A percentile compares a stretch with the other conserved stretches of the same genome.
These are phyloP conservation scores for Royoungia palumana DNA, from an alignment of 768 basidiomycete genomes.

Conservation along the genomic window DNA sequence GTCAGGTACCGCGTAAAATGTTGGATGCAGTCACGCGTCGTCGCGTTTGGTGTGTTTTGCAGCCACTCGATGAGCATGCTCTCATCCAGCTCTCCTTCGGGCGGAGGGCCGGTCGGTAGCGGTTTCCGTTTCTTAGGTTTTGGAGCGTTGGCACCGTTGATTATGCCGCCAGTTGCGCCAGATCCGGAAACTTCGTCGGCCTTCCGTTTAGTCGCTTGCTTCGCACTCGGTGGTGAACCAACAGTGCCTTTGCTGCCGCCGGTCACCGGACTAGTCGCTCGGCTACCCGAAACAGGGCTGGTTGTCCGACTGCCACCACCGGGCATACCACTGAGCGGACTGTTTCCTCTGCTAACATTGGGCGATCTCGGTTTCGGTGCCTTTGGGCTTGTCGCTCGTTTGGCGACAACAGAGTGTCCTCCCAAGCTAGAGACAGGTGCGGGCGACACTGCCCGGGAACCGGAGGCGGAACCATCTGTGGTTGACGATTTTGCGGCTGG, in stretches of 20 bases:
- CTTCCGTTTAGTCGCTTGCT: constrained; percentile 59
- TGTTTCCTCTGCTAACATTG: constrained; percentile 50
- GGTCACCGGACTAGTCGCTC: constrained; percentile 32
- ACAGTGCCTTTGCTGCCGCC: constrained; percentile 16
- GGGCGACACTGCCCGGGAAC: constrained; percentile 56
- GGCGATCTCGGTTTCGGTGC: constrained; percentile 53
- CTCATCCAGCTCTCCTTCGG: constrained; percentile 58
- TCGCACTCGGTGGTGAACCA: constrained; percentile 36
- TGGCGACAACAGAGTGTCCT: constrained; percentile 77
- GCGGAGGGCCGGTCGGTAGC: constrained; percentile 34
- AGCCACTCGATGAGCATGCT: constrained; percentile 74
- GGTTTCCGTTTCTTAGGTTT: constrained; percentile 59
- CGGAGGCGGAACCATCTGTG: constrained; percentile 25
- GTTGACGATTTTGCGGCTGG: constrained; percentile 33
- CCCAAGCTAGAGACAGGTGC: constrained; percentile 52
- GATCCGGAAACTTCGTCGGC: constrained; percentile 38
- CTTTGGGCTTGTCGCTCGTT: constrained; percentile 83
- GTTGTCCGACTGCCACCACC: constrained; percentile 47
- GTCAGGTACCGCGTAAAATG: constrained; percentile 75
- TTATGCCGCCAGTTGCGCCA: constrained; percentile 4
- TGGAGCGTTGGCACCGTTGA: constrained; percentile 27
- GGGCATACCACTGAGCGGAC: constrained; percentile 45
- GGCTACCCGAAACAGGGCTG: constrained; percentile 40
- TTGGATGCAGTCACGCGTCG: constrained; percentile 76
- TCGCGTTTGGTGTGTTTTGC: constrained; percentile 61